Conservation (phyloP, 2,329 filamentous ascomycete species). For the Colletotrichum sojae region DNA sequence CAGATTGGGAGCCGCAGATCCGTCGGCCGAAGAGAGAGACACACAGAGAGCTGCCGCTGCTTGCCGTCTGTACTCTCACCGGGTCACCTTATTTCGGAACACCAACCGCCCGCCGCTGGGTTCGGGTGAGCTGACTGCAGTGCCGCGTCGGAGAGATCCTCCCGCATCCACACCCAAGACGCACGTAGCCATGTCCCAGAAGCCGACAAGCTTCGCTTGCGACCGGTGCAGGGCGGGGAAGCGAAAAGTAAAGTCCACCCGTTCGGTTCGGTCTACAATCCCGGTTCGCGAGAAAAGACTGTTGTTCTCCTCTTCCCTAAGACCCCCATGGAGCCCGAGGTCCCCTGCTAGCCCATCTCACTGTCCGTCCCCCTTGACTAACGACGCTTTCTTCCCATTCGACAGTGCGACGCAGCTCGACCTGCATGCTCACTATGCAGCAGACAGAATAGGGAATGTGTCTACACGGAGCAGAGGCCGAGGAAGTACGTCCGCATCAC, state of each 20-base stretch:
- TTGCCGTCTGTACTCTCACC: too few species aligned
- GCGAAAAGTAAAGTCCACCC: slow-evolving; percentile 31
- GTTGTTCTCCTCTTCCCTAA: background rate
- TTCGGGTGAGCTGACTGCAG: slow-evolving; percentile 10
- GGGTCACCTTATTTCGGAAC: too few species aligned
- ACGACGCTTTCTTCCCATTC: slow-evolving; percentile 1
- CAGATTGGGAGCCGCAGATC: slow-evolving; percentile 4
- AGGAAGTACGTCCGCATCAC: slow-evolving; percentile 23
- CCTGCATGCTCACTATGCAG: slow-evolving; percentile 40
- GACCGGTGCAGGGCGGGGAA: slow-evolving; percentile 36
- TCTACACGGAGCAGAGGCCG: slow-evolving; percentile 34
- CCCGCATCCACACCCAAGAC: background rate
- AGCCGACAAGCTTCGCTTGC: slow-evolving; percentile 35
- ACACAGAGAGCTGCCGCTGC: background rate
- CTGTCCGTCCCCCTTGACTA: slow-evolving; percentile 2
- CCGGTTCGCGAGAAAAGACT: background rate
- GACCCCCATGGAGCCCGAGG: background rate
- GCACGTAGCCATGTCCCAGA: slow-evolving; percentile 32
- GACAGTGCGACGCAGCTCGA: slow-evolving; percentile 41
- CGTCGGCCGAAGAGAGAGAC: slow-evolving; percentile 7
- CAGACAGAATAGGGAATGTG: slow-evolving; percentile 39
- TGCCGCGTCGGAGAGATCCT: background rate
- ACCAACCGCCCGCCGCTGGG: background rate
- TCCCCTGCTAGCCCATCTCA: slow-evolving; percentile 4
- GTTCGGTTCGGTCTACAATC: background rate